Evolutionary conservation across 2,329 filamentous ascomycete species (phyloP), one percentile per base, ranked within the genome.

Genomic region (Periconia digitata): DNA sequence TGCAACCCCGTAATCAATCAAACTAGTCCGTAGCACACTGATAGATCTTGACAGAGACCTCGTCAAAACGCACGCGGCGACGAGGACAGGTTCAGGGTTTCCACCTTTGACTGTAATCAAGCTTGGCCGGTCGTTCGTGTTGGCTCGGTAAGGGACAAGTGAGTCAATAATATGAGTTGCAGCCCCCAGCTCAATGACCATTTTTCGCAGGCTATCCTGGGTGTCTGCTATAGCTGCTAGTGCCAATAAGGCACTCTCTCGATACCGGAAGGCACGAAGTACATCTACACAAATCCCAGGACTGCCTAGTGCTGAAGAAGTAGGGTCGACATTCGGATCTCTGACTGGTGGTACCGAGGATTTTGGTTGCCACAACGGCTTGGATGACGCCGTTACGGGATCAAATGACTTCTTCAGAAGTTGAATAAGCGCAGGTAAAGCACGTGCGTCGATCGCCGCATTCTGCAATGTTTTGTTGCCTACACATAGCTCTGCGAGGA

Each of bases 41-140:
- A 96, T 86, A 1, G 91, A 96, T 36, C 94, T 84, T 2, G 90
- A 90, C 40, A 97, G 77, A 67, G 91, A 89, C 53, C 89, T 82
- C 22, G 91, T 82, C 21, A 89, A 85, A 63, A 89, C 86, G 65
- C 92, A 96, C 1, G 90, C 92, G 17, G 92, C 91, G 46, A 95
- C 80, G 18, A 97, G 78, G 18, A 96, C 92, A 3, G 83, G 75
- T 7, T 84, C 78, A 1, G 91, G 86, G 60, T 97, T 96, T 2
- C 90, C 90, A 58, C 87, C 88, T 12, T 82, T 74, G 3, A 74
- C 71, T 17, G 69, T 67, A 8, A 66, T 51, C 32, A 59, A 71
- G 56, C 51, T 69, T 62, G 39, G 66, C 49, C 34, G 65, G 35
- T 60, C 61, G n/a, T 29, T 58, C n/a, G 45, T 55, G 16, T 82